These are phyloP conservation scores for Fusarium sp. DNA, from an alignment of 2,329 filamentous ascomycete genomes.

Conservation along the genomic window DNA sequence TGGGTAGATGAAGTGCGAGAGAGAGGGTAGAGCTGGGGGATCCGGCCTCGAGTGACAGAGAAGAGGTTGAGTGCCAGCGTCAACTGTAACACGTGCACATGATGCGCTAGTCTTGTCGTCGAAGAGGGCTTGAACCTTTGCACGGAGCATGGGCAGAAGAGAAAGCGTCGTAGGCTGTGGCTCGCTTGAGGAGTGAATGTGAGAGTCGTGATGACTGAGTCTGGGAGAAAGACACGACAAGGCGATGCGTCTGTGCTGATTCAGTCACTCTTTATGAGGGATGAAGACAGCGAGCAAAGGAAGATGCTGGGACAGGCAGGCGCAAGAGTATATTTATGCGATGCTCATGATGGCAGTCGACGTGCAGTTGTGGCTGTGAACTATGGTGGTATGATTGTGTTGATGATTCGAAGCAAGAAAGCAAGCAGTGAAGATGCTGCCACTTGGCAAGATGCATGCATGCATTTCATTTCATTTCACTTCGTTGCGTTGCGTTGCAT, in stretches of 20 bases:
- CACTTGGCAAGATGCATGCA: conserved; percentile 31
- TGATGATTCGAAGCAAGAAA: not conserved
- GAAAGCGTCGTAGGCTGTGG: not conserved
- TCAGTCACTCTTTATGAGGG: conserved; percentile 34
- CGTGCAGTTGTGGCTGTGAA: conserved; percentile 1
- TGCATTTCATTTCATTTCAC: not conserved
- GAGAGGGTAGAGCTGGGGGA: not conserved
- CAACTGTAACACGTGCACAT: conserved; percentile 8
- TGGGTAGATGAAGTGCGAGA: conserved; percentile 15
- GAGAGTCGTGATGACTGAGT: conserved; percentile 21
- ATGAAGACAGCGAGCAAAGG: not conserved
- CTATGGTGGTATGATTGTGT: not conserved
- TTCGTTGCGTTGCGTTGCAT: not conserved
- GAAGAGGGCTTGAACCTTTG: conserved; percentile 3
- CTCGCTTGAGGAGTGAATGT: conserved; percentile 31
- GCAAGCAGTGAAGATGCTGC: not conserved
- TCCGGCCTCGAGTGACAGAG: not conserved
- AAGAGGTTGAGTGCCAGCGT: not conserved
- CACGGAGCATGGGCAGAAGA: not conserved
- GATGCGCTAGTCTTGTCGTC: conserved; percentile 14
- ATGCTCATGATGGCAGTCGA: conserved; percentile 6
- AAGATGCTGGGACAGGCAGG: not conserved
- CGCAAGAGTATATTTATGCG: conserved; percentile 2
- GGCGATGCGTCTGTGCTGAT: conserved; percentile 27
- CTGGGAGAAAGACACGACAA: not conserved